phyloP scores from a whole-genome alignment of 352 stramenopile genomes.

The Phytophthora parvispora region DNA sequence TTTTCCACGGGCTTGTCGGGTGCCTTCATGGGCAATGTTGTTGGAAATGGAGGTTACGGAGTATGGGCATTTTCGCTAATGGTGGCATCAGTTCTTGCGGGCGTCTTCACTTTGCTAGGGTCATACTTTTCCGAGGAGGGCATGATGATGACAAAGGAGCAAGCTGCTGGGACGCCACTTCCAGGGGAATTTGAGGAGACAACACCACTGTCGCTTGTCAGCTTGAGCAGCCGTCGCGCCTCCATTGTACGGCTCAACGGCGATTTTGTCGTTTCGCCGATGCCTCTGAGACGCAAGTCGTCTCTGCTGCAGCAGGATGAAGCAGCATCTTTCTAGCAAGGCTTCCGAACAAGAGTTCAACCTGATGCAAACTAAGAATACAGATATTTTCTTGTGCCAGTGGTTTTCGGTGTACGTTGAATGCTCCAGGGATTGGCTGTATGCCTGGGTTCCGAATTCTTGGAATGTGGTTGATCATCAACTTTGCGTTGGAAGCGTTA shows the following conservation, averaged over 20 bases:
- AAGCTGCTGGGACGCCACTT: conserved; percentile 4
- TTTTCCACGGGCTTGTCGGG: conserved; percentile 51
- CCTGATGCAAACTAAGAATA: not conserved
- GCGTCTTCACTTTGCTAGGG: conserved; percentile 56
- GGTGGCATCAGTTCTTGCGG: conserved; percentile 51
- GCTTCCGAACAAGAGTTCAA: not conserved
- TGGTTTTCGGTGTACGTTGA: not conserved
- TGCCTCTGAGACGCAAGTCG: conserved; percentile 12
- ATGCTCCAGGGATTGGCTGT: not conserved
- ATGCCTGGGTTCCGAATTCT: conserved; percentile 5
- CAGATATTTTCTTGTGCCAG: not conserved
- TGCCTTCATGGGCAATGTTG: conserved; percentile 57
- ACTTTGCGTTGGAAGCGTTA: not conserved
- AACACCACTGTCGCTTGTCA: conserved; percentile 50
- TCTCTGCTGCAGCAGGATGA: conserved; percentile 6
- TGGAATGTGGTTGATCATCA: not conserved
- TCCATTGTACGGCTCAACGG: conserved; percentile 24
- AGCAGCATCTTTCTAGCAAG: conserved; percentile 2
- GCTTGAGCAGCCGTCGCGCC: conserved; percentile 13
- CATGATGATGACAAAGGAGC: conserved; percentile 8
- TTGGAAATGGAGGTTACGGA: conserved; percentile 36
- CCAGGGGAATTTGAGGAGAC: conserved; percentile 28
- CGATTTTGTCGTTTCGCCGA: conserved; percentile 24
- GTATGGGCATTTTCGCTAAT: conserved; percentile 66
- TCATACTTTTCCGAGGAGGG: conserved; percentile 48